phyloP scores from a whole-genome alignment of 2,329 filamentous ascomycete genomes.

The Emmonsiellopsis sp. region DNA sequence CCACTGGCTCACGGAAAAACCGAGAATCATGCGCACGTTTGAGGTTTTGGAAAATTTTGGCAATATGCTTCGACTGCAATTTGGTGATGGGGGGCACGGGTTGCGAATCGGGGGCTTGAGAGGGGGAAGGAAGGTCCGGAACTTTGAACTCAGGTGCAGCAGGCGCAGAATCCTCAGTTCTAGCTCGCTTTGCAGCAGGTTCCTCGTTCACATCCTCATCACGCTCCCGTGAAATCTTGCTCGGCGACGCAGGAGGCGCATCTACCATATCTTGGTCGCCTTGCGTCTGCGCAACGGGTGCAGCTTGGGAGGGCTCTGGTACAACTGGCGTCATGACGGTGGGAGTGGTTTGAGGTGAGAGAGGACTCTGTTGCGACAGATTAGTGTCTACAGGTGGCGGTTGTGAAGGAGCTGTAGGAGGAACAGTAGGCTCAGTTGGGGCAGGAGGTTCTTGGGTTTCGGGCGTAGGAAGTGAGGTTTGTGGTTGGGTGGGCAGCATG shows the following conservation, averaged over 20 bases:
- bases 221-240: conserved; percentile 63
- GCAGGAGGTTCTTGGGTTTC: not conserved
- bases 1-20: conserved; percentile 70
- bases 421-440: not conserved
- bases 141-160: conserved; percentile 38
- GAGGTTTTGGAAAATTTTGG: conserved; percentile 37
- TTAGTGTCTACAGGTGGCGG: not conserved
- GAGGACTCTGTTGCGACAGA: not conserved
- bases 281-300: conserved; percentile 15
- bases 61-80: conserved; percentile 34
- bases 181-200: conserved; percentile 71
- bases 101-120: conserved; percentile 20
- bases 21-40: conserved; percentile 79
- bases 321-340: not conserved
- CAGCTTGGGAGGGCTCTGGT: conserved; percentile 9
- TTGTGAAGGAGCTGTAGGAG: not conserved
- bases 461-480: not conserved
- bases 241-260: conserved; percentile 36
- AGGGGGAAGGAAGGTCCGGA: conserved; percentile 32
- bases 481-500: not conserved
- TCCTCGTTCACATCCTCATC: conserved; percentile 60
- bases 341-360: not conserved
- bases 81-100: conserved; percentile 27
- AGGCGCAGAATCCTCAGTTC: conserved; percentile 51
- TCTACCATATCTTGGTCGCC: conserved; percentile 48